phyloP scores from a whole-genome alignment of 2,329 filamentous ascomycete species.

The Aspergillaceae sp. region DNA sequence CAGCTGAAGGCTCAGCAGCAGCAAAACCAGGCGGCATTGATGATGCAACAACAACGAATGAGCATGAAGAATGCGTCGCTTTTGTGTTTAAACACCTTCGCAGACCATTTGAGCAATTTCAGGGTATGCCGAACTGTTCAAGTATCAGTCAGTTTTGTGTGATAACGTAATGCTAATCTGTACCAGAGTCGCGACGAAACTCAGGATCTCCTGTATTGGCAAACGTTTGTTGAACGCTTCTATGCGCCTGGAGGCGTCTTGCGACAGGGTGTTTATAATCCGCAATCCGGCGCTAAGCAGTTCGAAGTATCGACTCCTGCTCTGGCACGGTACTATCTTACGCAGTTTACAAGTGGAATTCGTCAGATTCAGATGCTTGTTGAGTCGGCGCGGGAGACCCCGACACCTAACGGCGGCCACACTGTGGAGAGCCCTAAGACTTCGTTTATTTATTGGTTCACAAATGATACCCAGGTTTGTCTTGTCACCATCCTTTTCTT shows the following conservation, averaged over 20 bases:
- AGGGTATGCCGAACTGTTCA: slow-evolving; percentile 42
- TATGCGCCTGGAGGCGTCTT: slow-evolving; percentile 73
- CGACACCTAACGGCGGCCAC: slow-evolving; percentile 55
- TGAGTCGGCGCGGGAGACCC: slow-evolving; percentile 55
- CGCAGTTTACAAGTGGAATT: slow-evolving; percentile 79
- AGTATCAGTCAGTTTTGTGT: not conserved
- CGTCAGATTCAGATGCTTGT: slow-evolving; percentile 77
- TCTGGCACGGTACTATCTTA: slow-evolving; percentile 80
- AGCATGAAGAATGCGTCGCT: slow-evolving; percentile 39
- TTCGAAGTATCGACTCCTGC: slow-evolving; percentile 80
- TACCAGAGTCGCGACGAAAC: slow-evolving; percentile 49
- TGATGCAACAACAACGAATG: slow-evolving; percentile 32
- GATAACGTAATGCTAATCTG: slow-evolving; percentile 5
- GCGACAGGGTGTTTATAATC: slow-evolving; percentile 56
- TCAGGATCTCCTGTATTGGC: slow-evolving; percentile 69
- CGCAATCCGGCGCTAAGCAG: slow-evolving; percentile 58
- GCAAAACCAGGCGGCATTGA: slow-evolving; percentile 28
- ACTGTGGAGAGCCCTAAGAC: slow-evolving; percentile 68
- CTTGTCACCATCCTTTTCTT: not conserved
- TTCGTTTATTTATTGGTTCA: slow-evolving; percentile 83
- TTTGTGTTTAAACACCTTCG: slow-evolving; percentile 47
- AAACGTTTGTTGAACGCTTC: slow-evolving; percentile 67
- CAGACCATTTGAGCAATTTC: slow-evolving; percentile 48
- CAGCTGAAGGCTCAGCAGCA: slow-evolving; percentile 35
- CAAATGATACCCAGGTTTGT: slow-evolving; percentile 70